Percentiles rank a stretch among this genome's conserved stretches.
These are phyloP conservation scores for Naumovozyma baii DNA, from an alignment of 805 yeast species.

Conservation along the genomic window DNA sequence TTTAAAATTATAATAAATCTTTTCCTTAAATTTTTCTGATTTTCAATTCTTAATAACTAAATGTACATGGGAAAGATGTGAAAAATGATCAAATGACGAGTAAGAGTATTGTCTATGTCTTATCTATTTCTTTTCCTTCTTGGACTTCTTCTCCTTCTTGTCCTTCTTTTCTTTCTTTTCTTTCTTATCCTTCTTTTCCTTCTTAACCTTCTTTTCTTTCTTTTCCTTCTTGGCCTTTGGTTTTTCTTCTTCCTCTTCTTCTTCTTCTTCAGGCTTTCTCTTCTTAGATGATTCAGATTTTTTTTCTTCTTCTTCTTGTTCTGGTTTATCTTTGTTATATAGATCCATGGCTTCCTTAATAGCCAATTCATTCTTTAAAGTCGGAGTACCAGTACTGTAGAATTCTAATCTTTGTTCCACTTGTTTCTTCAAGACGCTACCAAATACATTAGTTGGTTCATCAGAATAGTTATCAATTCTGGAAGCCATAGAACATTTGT, in stretches of 20 bases:
- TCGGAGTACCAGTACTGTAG: conserved; percentile 93
- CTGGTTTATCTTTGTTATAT: conserved; percentile 40
- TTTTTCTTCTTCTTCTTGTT: conserved; percentile 29
- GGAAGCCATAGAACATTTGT: conserved; percentile 97
- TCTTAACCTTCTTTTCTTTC: conserved; percentile 39
- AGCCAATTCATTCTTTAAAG: conserved; percentile 93
- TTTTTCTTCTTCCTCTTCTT: conserved; percentile 28
- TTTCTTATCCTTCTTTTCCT: conserved; percentile 42
- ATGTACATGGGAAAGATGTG: neutral
- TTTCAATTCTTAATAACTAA: neutral
- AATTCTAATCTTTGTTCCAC: conserved; percentile 96
- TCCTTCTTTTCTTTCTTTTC: conserved; percentile 42
- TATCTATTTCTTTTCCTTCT: conserved; percentile 42
- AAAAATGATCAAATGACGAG: neutral
- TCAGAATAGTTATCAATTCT: conserved; percentile 97
- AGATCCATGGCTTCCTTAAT: conserved; percentile 82
- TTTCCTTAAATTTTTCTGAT: neutral
- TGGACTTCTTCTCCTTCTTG: conserved; percentile 40
- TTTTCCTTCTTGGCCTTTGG: conserved; percentile 16
- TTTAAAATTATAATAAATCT: no score
- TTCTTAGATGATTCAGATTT: conserved; percentile 21
- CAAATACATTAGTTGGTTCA: conserved; percentile 83
- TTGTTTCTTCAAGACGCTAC: conserved; percentile 85
- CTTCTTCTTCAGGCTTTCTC: conserved; percentile 27
- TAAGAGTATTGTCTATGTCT: conserved; percentile 18